Conservation (phyloP, 78 protist genomes). For the Dictyostelium discoideum region DNA sequence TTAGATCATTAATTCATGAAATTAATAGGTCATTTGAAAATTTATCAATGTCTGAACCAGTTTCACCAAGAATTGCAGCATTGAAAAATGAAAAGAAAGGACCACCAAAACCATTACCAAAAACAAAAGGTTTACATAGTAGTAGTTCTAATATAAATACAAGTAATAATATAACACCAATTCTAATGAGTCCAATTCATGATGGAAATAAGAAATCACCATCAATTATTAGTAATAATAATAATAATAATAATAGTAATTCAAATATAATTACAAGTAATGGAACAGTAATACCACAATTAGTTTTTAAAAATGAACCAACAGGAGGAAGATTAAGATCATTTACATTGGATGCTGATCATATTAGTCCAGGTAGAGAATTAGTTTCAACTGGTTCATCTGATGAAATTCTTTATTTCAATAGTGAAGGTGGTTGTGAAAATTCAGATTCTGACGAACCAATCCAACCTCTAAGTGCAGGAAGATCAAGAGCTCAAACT, state of each 20-base stretch:
- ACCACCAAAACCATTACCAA: slow-evolving; percentile 53
- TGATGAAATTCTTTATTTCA: neutral
- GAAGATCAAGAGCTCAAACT: slow-evolving; percentile 2
- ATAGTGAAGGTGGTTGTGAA: neutral
- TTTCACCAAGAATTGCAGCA: neutral
- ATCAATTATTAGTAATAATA: neutral
- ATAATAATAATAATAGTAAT: neutral
- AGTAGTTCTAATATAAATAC: neutral
- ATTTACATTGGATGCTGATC: slow-evolving; percentile 10
- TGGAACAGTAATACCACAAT: slow-evolving; percentile 3
- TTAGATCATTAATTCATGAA: neutral
- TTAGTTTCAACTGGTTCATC: neutral
- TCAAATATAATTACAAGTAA: neutral
- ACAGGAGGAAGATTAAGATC: slow-evolving; percentile 25
- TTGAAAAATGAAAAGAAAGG: neutral
- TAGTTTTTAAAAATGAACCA: neutral
- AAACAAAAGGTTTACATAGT: neutral
- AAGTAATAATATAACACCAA: slow-evolving; percentile 3
- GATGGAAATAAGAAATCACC: neutral
- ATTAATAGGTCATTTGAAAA: neutral
- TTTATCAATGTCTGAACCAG: neutral
- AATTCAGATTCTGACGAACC: slow-evolving; percentile 2
- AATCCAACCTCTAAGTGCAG: neutral
- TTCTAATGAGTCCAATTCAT: neutral
- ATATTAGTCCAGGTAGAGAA: neutral